These are phyloP conservation scores for Backusella liffmaniae DNA, from an alignment of 192 early-diverging fungal genomes.

Conservation along the genomic window DNA sequence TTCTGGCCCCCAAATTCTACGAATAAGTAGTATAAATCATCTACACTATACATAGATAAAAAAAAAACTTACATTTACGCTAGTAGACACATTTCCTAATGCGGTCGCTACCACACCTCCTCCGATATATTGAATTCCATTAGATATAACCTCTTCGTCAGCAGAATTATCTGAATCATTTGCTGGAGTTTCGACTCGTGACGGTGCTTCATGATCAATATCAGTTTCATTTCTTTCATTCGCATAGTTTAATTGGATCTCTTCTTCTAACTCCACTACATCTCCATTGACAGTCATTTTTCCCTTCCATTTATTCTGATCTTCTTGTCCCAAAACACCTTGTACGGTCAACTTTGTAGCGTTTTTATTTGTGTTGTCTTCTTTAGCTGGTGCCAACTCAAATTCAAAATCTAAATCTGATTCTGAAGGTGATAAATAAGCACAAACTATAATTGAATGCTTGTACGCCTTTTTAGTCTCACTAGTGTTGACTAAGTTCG, in stretches of 20 bases:
- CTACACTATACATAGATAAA: not conserved
- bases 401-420: constrained; percentile 20
- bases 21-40: not conserved
- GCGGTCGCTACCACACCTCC: constrained; percentile 16
- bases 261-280: constrained; percentile 15
- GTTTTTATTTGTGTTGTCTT: not conserved
- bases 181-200: not conserved
- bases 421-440: not conserved
- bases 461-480: constrained; percentile 13
- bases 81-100: constrained; percentile 9
- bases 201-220: not conserved
- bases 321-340: constrained; percentile 25
- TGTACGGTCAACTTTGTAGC: constrained; percentile 20
- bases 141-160: not conserved
- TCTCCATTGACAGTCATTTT: constrained; percentile 27
- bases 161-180: not conserved
- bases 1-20: constrained; percentile 10
- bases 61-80: constrained; percentile 14
- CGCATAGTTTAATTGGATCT: not conserved
- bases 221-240: not conserved
- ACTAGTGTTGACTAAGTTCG: constrained; percentile 14
- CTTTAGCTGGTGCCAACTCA: constrained; percentile 11
- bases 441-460: constrained; percentile 9
- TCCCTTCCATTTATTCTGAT: constrained; percentile 26
- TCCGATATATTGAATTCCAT: constrained; percentile 1